These are phyloP conservation scores for Cladophialophora psammophila DNA, from an alignment of 2,329 filamentous ascomycete species.

Conservation along the genomic window DNA sequence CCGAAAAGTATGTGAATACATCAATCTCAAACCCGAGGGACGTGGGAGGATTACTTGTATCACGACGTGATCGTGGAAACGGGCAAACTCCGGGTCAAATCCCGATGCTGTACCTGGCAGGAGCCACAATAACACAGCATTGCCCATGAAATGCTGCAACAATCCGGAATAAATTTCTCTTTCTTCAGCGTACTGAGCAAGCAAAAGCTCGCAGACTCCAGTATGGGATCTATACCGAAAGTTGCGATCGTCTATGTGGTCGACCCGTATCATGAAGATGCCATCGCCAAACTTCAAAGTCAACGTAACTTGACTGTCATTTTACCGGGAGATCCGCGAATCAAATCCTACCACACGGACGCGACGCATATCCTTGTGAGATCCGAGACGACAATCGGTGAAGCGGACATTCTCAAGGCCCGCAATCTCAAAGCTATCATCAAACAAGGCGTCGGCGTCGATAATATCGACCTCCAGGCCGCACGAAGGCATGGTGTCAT, in stretches of 20 bases:
- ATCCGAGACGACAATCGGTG: slow-evolving; percentile 39
- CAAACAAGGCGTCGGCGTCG: slow-evolving; percentile 45
- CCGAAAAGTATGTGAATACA: no score
- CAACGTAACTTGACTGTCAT: slow-evolving; percentile 36
- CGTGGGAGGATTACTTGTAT: no score
- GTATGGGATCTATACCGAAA: not conserved
- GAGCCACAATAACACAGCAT: no score
- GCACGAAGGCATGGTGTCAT: slow-evolving; percentile 37
- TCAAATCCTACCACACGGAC: slow-evolving; percentile 35
- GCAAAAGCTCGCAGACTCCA: not conserved
- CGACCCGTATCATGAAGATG: slow-evolving; percentile 44
- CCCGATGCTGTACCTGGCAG: no score
- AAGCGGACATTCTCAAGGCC: slow-evolving; percentile 39
- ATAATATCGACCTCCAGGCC: slow-evolving; percentile 44
- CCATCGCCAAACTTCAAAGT: slow-evolving; percentile 36
- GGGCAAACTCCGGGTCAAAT: no score
- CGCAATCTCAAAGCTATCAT: slow-evolving; percentile 42
- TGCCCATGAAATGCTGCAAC: no score
- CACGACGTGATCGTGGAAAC: no score
- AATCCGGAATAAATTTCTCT: not conserved
- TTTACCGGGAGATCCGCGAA: slow-evolving; percentile 34
- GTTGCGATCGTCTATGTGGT: slow-evolving; percentile 18
- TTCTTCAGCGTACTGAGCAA: not conserved
- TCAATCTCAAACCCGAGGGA: no score
- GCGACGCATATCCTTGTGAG: slow-evolving; percentile 41